These are phyloP conservation scores for Scheffersomyces coipomensis DNA, from an alignment of 805 yeast species.

Conservation along the genomic window DNA sequence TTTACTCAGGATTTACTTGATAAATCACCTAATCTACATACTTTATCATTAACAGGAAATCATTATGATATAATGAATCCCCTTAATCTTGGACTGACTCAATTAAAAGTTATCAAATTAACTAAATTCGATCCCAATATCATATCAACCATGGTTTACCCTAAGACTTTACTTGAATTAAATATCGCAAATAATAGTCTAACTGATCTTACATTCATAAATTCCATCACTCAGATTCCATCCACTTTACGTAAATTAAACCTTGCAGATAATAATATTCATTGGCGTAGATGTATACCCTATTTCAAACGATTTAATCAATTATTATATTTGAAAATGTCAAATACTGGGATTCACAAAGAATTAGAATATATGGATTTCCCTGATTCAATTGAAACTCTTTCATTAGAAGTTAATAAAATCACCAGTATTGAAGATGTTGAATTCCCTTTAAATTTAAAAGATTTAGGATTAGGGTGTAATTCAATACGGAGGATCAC, in stretches of 20 bases:
- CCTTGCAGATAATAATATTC: slow-evolving; percentile 17
- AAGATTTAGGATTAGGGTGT: slow-evolving; percentile 16
- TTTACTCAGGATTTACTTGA: background rate
- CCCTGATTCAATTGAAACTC: slow-evolving; percentile 11
- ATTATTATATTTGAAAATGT: slow-evolving; percentile 10
- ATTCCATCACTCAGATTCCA: background rate
- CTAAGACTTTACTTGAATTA: slow-evolving; percentile 8
- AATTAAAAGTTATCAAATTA: background rate
- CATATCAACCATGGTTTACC: slow-evolving; percentile 3
- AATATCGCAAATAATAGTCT: background rate
- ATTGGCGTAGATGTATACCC: slow-evolving; percentile 9
- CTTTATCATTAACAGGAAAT: background rate
- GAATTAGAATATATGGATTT: slow-evolving; percentile 9
- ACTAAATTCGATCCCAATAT: background rate
- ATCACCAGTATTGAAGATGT: slow-evolving; percentile 12
- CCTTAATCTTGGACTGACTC: background rate
- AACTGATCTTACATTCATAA: background rate
- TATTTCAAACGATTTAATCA: slow-evolving; percentile 10
- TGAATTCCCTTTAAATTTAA: slow-evolving; percentile 11
- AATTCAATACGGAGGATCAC: slow-evolving; percentile 9
- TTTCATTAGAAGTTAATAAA: slow-evolving; percentile 18
- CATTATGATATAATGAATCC: background rate
- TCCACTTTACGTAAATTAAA: slow-evolving; percentile 1
- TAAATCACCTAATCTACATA: background rate
- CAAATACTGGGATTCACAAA: slow-evolving; percentile 13